Percentiles rank a stretch among this genome's conserved stretches.
These are phyloP conservation scores for Trichoderma virens DNA, from an alignment of 495 filamentous ascomycete genomes.

Conservation along the genomic window DNA sequence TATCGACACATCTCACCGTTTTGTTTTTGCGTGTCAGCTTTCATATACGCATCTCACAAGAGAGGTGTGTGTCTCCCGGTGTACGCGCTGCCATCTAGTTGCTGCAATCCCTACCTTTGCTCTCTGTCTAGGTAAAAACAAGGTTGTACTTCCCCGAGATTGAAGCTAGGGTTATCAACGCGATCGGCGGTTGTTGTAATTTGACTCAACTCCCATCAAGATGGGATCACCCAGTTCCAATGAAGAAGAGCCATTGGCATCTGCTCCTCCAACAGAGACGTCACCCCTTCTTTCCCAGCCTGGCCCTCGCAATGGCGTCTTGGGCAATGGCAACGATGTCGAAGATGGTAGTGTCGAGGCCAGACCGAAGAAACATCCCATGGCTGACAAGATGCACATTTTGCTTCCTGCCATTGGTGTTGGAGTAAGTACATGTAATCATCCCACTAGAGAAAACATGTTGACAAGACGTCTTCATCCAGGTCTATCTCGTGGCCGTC, in stretches of 20 bases:
- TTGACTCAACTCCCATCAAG: not conserved
- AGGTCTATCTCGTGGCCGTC: constrained; percentile 65
- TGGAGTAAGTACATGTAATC: constrained; percentile 37
- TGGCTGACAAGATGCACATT: constrained; percentile 38
- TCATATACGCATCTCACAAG: not conserved
- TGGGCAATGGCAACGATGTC: not conserved
- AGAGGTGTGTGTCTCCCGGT: not conserved
- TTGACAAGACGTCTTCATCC: not conserved
- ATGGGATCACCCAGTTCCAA: not conserved
- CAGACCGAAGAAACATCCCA: constrained; percentile 31
- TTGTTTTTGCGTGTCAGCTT: not conserved
- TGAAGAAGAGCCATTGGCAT: not conserved
- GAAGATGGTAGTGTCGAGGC: constrained; percentile 16
- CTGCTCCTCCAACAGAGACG: constrained; percentile 14
- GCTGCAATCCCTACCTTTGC: no score
- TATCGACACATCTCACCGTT: not conserved
- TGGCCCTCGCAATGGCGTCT: not conserved
- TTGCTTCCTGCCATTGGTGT: constrained; percentile 52
- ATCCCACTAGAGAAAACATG: not conserved
- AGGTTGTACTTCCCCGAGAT: not conserved
- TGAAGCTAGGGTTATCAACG: not conserved
- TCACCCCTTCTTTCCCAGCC: constrained; percentile 16
- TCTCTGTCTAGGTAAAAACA: not conserved
- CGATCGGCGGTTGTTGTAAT: not conserved
- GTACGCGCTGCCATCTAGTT: no score